Evolutionary conservation across 306 rosid genomes (phyloP).

Genomic region (Canavalia gladiata): DNA sequence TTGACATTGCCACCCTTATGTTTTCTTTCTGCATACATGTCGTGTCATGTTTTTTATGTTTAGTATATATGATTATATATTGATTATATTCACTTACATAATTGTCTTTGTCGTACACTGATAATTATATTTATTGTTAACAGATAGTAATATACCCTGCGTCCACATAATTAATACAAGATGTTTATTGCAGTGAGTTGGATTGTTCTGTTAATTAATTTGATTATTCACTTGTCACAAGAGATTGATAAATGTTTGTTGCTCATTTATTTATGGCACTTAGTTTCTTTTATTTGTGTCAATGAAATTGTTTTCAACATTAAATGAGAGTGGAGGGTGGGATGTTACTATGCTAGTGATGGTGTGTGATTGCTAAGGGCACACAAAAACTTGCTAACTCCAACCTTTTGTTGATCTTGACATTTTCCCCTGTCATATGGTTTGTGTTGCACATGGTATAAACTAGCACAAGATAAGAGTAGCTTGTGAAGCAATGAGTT

Average conservation of each 20-base stretch:
- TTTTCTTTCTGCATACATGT: constrained; percentile 12
- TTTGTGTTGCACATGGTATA: not conserved
- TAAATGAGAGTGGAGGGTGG: not conserved
- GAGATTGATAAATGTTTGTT: too few species aligned
- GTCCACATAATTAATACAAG: not conserved
- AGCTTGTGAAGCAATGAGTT: not conserved
- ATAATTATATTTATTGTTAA: not conserved
- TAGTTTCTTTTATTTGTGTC: not conserved
- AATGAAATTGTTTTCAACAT: not conserved
- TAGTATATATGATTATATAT: not conserved
- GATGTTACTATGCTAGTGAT: constrained; percentile 3
- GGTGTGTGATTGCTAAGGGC: not conserved
- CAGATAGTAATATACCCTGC: not conserved
- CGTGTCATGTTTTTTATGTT: not conserved
- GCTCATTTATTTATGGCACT: not conserved
- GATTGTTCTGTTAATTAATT: constrained; percentile 11
- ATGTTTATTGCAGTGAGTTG: not conserved
- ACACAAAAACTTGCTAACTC: not conserved
- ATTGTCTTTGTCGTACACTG: not conserved
- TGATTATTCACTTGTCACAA: not conserved
- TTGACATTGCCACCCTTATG: not conserved
- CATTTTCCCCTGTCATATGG: not conserved
- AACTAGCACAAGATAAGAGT: not conserved
- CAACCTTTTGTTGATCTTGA: constrained; percentile 17
- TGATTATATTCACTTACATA: not conserved